phyloP scores from a whole-genome alignment of 1,284 basidiomycete species.

The Pseudozyma pruni region DNA sequence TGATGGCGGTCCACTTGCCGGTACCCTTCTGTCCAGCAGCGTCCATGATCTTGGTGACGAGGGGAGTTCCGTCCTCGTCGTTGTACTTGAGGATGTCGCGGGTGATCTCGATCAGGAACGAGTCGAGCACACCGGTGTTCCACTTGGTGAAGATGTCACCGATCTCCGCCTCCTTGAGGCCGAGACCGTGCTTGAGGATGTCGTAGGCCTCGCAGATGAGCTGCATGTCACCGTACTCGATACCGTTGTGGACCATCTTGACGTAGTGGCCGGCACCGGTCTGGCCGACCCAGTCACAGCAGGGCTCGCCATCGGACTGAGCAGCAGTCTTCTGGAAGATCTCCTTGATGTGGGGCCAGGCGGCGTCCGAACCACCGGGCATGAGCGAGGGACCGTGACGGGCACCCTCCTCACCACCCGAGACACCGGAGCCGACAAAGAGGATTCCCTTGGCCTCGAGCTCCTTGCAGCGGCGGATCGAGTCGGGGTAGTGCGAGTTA shows the following conservation, averaged over 20 bases:
- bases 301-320: conserved; percentile 93
- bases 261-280: conserved; percentile 93
- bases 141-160: conserved; percentile 72
- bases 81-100: conserved; percentile 72
- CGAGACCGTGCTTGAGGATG: conserved; percentile 96
- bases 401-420: conserved; percentile 99
- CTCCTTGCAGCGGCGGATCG: conserved; percentile 91
- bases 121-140: conserved; percentile 99
- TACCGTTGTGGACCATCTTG: conserved; percentile 99
- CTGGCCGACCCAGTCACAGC: conserved; percentile 99
- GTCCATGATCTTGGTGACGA: conserved; percentile 88
- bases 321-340: conserved; percentile 99
- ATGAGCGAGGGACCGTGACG: conserved; percentile 97
- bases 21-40: conserved; percentile 97
- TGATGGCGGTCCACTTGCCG: conserved; percentile 99
- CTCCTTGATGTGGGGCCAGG: conserved; percentile 96
- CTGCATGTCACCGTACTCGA: conserved; percentile 97
- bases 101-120: conserved; percentile 95
- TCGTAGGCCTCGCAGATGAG: conserved; percentile 86
- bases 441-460: conserved; percentile 93
- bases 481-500: conserved; percentile 99
- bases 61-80: conserved; percentile 90
- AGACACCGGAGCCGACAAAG: conserved; percentile 98
- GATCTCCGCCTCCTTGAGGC: conserved; percentile 71
- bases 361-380: conserved; percentile 94